Base-by-base conservation (phyloP, 2,329 filamentous ascomycete genomes). In the Exophiala sideris region DNA sequence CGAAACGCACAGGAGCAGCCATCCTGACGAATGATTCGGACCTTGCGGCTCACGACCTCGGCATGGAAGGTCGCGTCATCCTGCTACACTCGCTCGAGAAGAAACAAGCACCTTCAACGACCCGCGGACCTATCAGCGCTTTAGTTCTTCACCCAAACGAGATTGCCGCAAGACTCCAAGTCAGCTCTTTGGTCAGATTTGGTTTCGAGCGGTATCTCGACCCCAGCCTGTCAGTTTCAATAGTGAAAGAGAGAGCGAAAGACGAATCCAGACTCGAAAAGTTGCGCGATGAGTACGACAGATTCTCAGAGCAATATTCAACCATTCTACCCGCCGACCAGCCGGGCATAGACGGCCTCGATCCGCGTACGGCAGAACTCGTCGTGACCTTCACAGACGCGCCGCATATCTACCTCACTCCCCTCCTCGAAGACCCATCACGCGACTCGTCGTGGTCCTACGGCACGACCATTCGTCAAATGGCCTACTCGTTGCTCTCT, bases 21-120 rank as follows among this genome's bases (percentile, higher is more conserved):
- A 74, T 85, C 24, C 71, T 96, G 5, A 95, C 90, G 0, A 85
- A 84, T n/a, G 92, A 97, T 65, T 95, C 91, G 0, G 92, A 97
- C 66, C 77, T 96, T 7, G 74, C 95, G 0, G 78, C 92, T 0
- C 85, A 91, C 66, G 79, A 89, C 54, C 76, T 92, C 7, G 86
- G 85, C 0, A 45, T 66, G 0, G 59, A 77, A 1, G 86, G 86
- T 0, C 75, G 77, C 1, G 83, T 95, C 0, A 74, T 84, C 0
- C 85, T 92, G 52, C 79, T 95, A 29, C 76, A 79, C 52, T 86
- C 89, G 45, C 68, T 92, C 1, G 76, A 81, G 33, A 52, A 68
- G 9, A 54, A 57, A 58, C 66, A 34, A 51, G 52, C 36, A 39
- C 48, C 58, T 20, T 14, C 7, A 35, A 6, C 36, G 11, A 18